phyloP scores from a whole-genome alignment of 805 yeast species.

The Metschnikowia continentalis region DNA sequence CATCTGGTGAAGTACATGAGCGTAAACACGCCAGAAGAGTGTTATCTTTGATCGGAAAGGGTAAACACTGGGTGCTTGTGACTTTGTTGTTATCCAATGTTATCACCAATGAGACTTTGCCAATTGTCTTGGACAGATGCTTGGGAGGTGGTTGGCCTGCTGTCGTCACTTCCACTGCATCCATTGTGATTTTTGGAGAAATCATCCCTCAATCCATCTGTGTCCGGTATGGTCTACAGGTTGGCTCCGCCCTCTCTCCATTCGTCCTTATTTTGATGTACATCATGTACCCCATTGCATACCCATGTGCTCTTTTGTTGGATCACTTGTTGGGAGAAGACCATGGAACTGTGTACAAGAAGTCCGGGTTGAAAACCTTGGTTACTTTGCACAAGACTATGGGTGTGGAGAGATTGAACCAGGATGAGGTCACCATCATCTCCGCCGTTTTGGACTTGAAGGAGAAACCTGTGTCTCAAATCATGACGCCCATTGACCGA shows the following conservation, averaged over 20 bases:
- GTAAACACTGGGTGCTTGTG: slow-evolving; percentile 95
- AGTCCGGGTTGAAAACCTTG: slow-evolving; percentile 86
- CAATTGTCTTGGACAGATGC: slow-evolving; percentile 87
- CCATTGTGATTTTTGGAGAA: slow-evolving; percentile 93
- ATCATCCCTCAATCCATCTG: slow-evolving; percentile 92
- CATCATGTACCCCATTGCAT: slow-evolving; percentile 84
- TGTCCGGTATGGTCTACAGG: slow-evolving; percentile 86
- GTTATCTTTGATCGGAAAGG: slow-evolving; percentile 63
- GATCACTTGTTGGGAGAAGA: slow-evolving; percentile 88
- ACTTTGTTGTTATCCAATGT: slow-evolving; percentile 83
- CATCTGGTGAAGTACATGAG: slow-evolving; percentile 76
- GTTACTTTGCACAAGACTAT: slow-evolving; percentile 90
- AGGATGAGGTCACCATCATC: slow-evolving; percentile 94
- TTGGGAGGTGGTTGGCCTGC: slow-evolving; percentile 98
- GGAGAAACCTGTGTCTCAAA: slow-evolving; percentile 78
- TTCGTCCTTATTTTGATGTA: slow-evolving; percentile 85
- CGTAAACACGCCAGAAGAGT: slow-evolving; percentile 68
- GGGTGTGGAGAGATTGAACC: slow-evolving; percentile 91
- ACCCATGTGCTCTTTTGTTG: slow-evolving; percentile 78
- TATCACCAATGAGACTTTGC: slow-evolving; percentile 90
- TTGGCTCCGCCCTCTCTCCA: slow-evolving; percentile 88
- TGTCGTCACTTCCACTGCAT: slow-evolving; percentile 85
- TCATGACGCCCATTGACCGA: slow-evolving; percentile 92
- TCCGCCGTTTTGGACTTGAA: slow-evolving; percentile 90
- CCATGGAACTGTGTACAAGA: slow-evolving; percentile 92